Evolutionary conservation across 768 basidiomycete species (phyloP).

Genomic region (Royoungia palumana): DNA sequence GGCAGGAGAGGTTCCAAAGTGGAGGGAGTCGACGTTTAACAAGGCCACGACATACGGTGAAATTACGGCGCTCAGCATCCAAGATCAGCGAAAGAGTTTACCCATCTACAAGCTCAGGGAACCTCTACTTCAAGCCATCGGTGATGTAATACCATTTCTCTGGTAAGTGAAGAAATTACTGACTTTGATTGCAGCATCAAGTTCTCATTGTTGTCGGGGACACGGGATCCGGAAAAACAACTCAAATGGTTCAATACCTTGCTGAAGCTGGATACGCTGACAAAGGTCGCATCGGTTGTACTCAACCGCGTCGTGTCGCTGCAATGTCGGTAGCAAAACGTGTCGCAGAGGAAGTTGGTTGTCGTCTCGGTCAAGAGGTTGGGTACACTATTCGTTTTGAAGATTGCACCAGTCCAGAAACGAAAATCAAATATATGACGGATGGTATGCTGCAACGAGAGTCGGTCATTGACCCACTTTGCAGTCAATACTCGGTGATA

Average conservation of each 20-base stretch:
- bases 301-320: constrained; percentile 98
- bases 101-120: constrained; percentile 96
- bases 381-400: constrained; percentile 99
- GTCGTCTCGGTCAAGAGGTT: constrained; percentile 94
- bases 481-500: constrained; percentile 88
- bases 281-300: constrained; percentile 89
- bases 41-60: constrained; percentile 96
- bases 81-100: constrained; percentile 86
- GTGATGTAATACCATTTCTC: constrained; percentile 55
- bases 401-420: constrained; percentile 98
- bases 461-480: constrained; percentile 92
- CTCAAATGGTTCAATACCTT: constrained; percentile 98
- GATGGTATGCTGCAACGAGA: constrained; percentile 99
- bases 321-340: constrained; percentile 99
- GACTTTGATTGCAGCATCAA: constrained; percentile 51
- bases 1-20: constrained; percentile 77
- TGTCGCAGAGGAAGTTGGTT: constrained; percentile 97
- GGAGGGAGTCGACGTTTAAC: constrained; percentile 92
- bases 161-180: constrained; percentile 6
- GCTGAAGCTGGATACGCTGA: constrained; percentile 95
- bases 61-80: constrained; percentile 84
- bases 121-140: constrained; percentile 83
- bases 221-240: constrained; percentile 98
- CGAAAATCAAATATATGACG: constrained; percentile 99
- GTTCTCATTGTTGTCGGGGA: constrained; percentile 98